Percentiles rank a stretch among this genome's conserved stretches.
Conservation (phyloP, 306 rosid genomes). For the Castanea crenata region DNA sequence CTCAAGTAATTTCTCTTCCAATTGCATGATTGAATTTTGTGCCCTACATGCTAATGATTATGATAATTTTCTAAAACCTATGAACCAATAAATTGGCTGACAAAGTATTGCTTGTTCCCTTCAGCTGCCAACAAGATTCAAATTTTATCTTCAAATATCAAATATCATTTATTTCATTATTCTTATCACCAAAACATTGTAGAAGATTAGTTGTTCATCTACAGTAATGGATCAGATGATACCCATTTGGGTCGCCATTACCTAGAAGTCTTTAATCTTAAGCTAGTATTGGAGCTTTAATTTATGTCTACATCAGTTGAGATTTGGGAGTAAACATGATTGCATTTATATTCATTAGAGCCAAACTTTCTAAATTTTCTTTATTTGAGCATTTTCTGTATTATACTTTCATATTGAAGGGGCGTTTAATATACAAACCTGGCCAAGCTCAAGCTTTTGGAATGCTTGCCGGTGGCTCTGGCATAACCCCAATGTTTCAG, state of each 20-base stretch:
- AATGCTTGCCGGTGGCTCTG: slow-evolving; percentile 86
- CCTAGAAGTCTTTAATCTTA: neutral
- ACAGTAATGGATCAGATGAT: neutral
- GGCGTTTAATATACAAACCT: slow-evolving; percentile 64
- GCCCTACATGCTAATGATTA: no score
- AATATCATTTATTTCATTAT: no score
- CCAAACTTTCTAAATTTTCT: neutral
- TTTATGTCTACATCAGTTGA: neutral
- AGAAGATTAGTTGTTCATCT: no score
- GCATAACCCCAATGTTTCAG: slow-evolving; percentile 94
- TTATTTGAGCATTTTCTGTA: neutral
- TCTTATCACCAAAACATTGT: no score
- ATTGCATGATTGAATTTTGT: no score
- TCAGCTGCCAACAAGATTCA: no score
- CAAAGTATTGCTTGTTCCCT: no score
- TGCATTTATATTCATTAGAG: neutral
- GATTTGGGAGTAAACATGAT: neutral
- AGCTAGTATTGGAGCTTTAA: neutral
- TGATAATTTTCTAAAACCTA: no score
- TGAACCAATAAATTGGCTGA: no score
- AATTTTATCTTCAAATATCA: no score
- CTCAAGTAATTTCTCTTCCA: no score
- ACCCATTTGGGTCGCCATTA: neutral
- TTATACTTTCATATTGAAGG: slow-evolving; percentile 30
- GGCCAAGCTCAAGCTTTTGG: slow-evolving; percentile 66